These are phyloP conservation scores for Xerocomus amazonicus DNA, from an alignment of 1,284 basidiomycete genomes.

Conservation along the genomic window DNA sequence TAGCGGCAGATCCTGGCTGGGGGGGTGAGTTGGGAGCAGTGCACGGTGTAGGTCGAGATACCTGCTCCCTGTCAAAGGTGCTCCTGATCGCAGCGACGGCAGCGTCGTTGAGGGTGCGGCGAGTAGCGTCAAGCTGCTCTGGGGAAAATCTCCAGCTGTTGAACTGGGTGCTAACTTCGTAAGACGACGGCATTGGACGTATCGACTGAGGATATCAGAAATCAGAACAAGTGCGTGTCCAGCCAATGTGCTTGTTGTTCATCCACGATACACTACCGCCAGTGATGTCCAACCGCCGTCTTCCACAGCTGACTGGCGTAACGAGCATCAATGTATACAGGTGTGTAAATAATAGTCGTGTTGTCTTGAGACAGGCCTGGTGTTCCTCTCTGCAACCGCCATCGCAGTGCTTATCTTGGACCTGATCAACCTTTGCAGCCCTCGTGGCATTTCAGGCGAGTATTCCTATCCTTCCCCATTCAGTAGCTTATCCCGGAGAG, in stretches of 20 bases:
- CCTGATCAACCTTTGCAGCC: conserved; percentile 36
- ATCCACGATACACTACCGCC: conserved; percentile 25
- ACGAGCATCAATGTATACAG: conserved; percentile 65
- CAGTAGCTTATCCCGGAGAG: too few relatives aligned
- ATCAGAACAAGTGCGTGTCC: background rate
- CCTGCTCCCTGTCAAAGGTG: conserved; percentile 80
- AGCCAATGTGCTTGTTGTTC: too few relatives aligned
- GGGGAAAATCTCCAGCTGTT: conserved; percentile 84
- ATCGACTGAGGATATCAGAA: background rate
- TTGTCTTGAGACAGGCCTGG: conserved; percentile 44
- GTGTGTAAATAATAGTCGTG: too few relatives aligned
- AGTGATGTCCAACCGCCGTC: too few relatives aligned
- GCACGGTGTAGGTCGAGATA: conserved; percentile 33
- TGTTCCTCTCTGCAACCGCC: conserved; percentile 42
- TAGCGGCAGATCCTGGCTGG: conserved; percentile 25
- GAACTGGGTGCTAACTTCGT: conserved; percentile 84
- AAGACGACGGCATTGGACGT: conserved; percentile 41
- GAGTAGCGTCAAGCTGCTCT: conserved; percentile 55
- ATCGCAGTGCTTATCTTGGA: conserved; percentile 41
- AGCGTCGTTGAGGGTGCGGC: conserved; percentile 65
- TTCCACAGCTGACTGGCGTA: conserved; percentile 54
- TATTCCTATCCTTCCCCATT: too few relatives aligned
- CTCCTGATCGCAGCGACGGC: conserved; percentile 73
- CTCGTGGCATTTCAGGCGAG: too few relatives aligned
- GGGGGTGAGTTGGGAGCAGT: conserved; percentile 10